Conservation (phyloP, 139 green algal species). For the Tetraselmis chui region DNA sequence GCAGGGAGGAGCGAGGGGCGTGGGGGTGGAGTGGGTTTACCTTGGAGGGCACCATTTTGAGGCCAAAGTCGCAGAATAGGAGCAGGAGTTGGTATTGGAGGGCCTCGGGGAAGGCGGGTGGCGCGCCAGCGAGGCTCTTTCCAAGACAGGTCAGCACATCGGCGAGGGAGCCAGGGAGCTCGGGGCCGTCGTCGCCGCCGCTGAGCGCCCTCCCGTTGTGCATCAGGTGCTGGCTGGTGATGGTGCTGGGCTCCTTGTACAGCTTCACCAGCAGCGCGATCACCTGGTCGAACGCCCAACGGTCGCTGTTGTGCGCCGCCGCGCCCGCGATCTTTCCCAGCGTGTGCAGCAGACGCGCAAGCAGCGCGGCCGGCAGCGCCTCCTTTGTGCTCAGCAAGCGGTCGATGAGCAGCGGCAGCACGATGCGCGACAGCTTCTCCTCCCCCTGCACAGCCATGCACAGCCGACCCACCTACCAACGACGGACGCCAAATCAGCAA, state of each 20-base stretch:
- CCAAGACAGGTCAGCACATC: neutral
- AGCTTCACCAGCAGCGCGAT: neutral
- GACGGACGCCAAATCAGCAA: no score
- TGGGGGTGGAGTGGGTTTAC: no score
- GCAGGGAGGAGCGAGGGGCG: no score
- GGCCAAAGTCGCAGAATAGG: neutral
- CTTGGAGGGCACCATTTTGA: neutral
- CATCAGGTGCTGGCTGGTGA: neutral
- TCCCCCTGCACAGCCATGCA: neutral
- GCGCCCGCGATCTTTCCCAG: neutral
- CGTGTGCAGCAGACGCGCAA: neutral
- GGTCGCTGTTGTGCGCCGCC: neutral
- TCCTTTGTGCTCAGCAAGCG: neutral
- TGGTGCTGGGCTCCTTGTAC: neutral
- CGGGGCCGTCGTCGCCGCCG: no score
- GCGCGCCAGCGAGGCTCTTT: neutral
- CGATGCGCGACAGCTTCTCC: neutral
- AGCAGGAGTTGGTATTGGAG: neutral
- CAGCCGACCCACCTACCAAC: neutral
- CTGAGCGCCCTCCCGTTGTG: neutral
- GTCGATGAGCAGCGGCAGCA: neutral
- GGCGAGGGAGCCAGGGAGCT: neutral
- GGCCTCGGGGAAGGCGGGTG: neutral
- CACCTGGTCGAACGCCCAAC: neutral
- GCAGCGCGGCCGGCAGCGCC: neutral